Percentiles rank a stretch among this genome's conserved stretches.
phyloP scores from a whole-genome alignment of 352 stramenopile species.

The Globisporangium viniferum region DNA sequence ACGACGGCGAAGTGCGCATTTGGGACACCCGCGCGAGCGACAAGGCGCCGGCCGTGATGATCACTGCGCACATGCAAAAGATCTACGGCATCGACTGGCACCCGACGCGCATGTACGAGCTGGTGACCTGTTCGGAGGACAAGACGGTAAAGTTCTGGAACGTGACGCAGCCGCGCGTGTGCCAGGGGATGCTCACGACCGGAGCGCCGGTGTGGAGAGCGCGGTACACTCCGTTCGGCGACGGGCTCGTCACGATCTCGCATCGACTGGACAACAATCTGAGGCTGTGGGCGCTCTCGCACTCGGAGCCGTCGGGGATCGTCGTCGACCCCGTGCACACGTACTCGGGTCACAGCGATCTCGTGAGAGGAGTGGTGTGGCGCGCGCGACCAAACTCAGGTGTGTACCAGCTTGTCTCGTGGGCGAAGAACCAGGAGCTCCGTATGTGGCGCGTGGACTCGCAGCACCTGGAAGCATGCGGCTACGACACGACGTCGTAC shows the following conservation, averaged over 20 bases:
- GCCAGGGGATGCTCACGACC: constrained; percentile 60
- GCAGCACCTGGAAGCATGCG: constrained; percentile 58
- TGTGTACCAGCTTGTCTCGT: constrained; percentile 73
- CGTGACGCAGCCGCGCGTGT: constrained; percentile 54
- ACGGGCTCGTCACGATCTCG: constrained; percentile 74
- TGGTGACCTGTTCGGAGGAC: constrained; percentile 85
- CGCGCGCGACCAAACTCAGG: constrained; percentile 35
- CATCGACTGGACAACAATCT: constrained; percentile 61
- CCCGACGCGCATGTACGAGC: constrained; percentile 64
- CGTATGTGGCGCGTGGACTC: constrained; percentile 69
- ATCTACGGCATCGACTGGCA: constrained; percentile 85
- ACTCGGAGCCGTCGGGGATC: constrained; percentile 19
- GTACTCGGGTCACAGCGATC: constrained; percentile 57
- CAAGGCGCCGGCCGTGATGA: constrained; percentile 47
- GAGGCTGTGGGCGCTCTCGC: constrained; percentile 61
- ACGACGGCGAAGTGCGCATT: constrained; percentile 75
- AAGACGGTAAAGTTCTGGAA: constrained; percentile 87
- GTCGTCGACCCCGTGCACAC: constrained; percentile 52
- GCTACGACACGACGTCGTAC: constrained; percentile 46
- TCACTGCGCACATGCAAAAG: constrained; percentile 83
- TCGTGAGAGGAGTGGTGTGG: constrained; percentile 70
- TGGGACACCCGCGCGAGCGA: constrained; percentile 70
- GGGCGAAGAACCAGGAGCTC: constrained; percentile 78
- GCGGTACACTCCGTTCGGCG: constrained; percentile 79
- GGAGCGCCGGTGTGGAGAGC: constrained; percentile 63